Base-by-base conservation (phyloP, 2,329 filamentous ascomycete genomes). In the Sphaerulina vaccinii region DNA sequence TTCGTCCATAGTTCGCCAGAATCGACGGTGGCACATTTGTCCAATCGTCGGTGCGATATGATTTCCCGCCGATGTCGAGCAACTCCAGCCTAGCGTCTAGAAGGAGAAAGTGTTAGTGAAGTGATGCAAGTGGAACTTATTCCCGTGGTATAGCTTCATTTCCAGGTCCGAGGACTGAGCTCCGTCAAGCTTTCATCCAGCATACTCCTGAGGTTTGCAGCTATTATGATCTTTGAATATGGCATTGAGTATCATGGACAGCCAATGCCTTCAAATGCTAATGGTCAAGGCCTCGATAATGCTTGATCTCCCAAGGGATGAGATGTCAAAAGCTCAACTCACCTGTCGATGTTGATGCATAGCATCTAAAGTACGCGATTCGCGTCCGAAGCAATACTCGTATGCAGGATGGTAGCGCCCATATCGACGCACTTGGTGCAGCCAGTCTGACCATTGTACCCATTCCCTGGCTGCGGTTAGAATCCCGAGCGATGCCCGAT, bases 1-100 rank as follows among this genome's bases (percentile, higher is more conserved):
- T 84, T 56, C 90, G 86, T 40, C 84, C 79, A 41, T 95, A 80
- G 51, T 88, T 83, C 18, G 83, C 76, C 41, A 90, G 74, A 57
- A 99, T 91, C 49, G 85, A 86, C 21, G 80, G 64, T 3, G 92
- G 85, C 11, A 88, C 79, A 71, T 99, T 99, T 71, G 87, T 93
- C 87, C 90, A 96, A 46, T 79, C 71, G 68, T 97, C 90, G 15
- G 80, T 85, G 15, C 73, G 66, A 69, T 90, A 90, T 8, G 71
- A 73, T 56, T 77, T 78, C 58, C 81, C 85, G 61, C 85, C 81
- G 57, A 93, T 79, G 9, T 73, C 76, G 56, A 69, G 37, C 40
- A 39, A 40, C 24, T 22, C 45, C 18, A 13, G 27, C n/a, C n/a
- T 32, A 4, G 57, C 49, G 49, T 53, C 58, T 18, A 29, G n/a